A percentile compares a stretch with the other conserved stretches of the same genome.
phyloP scores from a whole-genome alignment of 208 protist species.

The Leishmania amazonensis region DNA sequence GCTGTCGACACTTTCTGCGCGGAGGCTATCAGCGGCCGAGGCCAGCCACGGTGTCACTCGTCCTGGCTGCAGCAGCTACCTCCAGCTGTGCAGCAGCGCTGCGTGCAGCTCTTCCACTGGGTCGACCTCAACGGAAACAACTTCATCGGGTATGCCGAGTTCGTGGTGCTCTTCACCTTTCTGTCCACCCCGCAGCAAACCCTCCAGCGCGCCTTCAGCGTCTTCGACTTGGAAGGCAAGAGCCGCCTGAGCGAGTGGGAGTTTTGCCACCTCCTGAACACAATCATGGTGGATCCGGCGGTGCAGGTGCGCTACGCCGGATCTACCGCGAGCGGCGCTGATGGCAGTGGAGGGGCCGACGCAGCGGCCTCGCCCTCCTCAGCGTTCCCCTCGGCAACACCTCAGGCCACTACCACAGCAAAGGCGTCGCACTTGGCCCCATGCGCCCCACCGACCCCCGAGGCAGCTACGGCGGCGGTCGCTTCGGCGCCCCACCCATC shows the following conservation, averaged over 20 bases:
- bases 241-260: slow-evolving; percentile 44
- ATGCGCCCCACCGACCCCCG: not conserved
- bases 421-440: not conserved
- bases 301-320: slow-evolving; percentile 42
- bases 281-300: slow-evolving; percentile 69
- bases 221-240: slow-evolving; percentile 59
- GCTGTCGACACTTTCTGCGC: not conserved
- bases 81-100: slow-evolving; percentile 22
- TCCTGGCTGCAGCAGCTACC: slow-evolving; percentile 21
- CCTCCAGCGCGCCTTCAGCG: slow-evolving; percentile 55
- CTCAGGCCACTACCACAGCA: not conserved
- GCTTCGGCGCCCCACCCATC: not conserved
- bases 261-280: slow-evolving; percentile 58
- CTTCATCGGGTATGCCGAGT: slow-evolving; percentile 66
- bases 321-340: not conserved
- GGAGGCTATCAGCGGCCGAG: not conserved
- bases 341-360: not conserved
- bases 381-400: not conserved
- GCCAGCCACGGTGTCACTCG: not conserved
- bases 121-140: slow-evolving; percentile 57
- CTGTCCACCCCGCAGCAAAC: slow-evolving; percentile 47
- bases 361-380: not conserved
- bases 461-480: not conserved
- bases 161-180: slow-evolving; percentile 72
- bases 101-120: slow-evolving; percentile 40